Conservation (phyloP, 805 yeast genomes). For the Wickerhamiella dianesei region DNA sequence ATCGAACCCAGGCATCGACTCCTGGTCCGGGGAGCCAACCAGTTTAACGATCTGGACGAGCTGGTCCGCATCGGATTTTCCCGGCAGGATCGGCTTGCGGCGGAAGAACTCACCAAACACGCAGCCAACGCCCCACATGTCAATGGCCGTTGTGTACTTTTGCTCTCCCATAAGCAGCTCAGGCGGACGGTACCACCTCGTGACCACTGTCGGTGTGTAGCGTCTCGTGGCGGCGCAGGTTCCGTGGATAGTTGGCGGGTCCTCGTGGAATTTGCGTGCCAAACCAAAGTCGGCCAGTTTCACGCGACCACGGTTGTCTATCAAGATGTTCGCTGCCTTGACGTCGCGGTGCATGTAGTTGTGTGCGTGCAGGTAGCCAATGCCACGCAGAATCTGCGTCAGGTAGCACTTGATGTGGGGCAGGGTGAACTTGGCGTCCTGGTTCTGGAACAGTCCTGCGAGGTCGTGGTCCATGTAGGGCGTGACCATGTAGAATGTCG, state of each 20-base stretch:
- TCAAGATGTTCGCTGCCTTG: conserved; percentile 86
- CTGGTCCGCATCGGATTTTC: conserved; percentile 77
- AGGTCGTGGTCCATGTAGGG: conserved; percentile 90
- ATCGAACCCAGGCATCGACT: conserved; percentile 48
- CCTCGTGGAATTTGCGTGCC: conserved; percentile 61
- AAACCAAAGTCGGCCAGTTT: conserved; percentile 94
- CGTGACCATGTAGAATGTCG: conserved; percentile 65
- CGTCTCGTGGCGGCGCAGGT: conserved; percentile 30
- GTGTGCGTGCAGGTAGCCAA: conserved; percentile 59
- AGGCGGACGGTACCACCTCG: conserved; percentile 97
- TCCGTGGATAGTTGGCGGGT: conserved; percentile 38
- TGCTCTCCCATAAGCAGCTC: conserved; percentile 79
- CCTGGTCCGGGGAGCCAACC: conserved; percentile 62
- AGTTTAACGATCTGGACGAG: conserved; percentile 66
- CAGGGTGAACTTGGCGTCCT: conserved; percentile 43
- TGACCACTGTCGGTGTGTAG: conserved; percentile 68
- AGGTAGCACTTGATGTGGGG: conserved; percentile 73
- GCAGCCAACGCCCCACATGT: conserved; percentile 96
- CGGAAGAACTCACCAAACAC: conserved; percentile 84
- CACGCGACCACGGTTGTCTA: conserved; percentile 60
- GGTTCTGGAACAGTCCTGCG: conserved; percentile 78
- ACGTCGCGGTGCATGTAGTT: conserved; percentile 74
- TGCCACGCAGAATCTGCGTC: conserved; percentile 64
- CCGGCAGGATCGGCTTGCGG: conserved; percentile 71
- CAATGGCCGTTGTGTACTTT: conserved; percentile 84